Base-by-base conservation (phyloP, 352 stramenopile genomes). In the Pythium biforme region DNA sequence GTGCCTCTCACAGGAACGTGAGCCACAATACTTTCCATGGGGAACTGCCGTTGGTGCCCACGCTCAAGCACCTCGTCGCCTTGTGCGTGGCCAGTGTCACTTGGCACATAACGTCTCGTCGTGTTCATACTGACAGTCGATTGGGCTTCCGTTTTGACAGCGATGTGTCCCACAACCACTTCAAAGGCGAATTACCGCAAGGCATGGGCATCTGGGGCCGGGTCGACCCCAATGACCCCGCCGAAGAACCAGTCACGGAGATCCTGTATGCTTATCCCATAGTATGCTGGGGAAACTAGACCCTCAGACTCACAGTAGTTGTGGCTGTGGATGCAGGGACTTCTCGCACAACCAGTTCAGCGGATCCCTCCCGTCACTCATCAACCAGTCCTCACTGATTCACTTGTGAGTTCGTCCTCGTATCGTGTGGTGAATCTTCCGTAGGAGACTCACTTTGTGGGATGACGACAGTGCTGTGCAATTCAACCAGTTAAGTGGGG, bases 111-210 rank as follows among this genome's bases (percentile, higher is more conserved):
- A 23, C 8, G n/a, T 58, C 14, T 55, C 41, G 52, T 45, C 20
- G 12, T 12, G 20, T 58, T n/a, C 20, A 50, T 49, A 31, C 14
- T 40, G 17, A 39, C n/a, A n/a, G n/a, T n/a, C 43, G 25, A 26
- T 25, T 37, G 39, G 20, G 9, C 45, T 17, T 59, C 22, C 37
- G 9, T 43, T 10, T n/a, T 46, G 26, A 19, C 29, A 90, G 81
- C 33, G 81, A 90, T 61, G 20, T 88, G 6, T 88, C 81, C 3
- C 59, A 73, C 34, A 90, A 91, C 51, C 31, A 63, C 0, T 68
- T 89, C 5, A 65, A 72, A n/a, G 79, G 76, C 1, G 39, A 62
- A 0, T 64, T 89, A 12, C 77, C 79, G 10, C 4, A 31, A 17
- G 58, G 75, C 19, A n/a, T 89, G 19, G 59, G 70, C 7, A 33